These are phyloP conservation scores for Mycena galopus DNA, from an alignment of 768 basidiomycete species.

Conservation along the genomic window DNA sequence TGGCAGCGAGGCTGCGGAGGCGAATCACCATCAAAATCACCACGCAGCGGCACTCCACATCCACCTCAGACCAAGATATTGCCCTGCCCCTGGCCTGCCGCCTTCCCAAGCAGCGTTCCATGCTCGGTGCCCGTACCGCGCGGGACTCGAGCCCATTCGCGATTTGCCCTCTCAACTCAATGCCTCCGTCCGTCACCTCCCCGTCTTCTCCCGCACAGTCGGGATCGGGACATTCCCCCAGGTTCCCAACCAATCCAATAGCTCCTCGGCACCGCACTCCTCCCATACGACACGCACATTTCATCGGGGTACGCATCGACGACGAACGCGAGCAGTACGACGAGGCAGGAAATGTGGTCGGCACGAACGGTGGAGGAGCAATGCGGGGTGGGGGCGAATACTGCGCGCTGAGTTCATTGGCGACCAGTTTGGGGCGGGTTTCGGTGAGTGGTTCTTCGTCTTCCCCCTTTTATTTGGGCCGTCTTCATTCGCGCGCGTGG, in stretches of 20 bases:
- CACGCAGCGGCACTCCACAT: conserved; percentile 1
- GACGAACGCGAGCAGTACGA: background rate
- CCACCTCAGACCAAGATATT: background rate
- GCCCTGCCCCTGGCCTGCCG: conserved; percentile 1
- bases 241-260: too few species aligned
- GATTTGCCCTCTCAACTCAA: background rate
- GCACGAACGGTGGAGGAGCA: background rate
- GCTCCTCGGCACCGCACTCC: too few species aligned
- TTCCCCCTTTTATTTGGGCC: conserved; percentile 4
- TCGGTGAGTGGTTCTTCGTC: conserved; percentile 12
- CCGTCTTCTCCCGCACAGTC: background rate
- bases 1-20: conserved; percentile 1
- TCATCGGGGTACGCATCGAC: background rate
- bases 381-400: background rate
- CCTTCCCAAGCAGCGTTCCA: background rate
- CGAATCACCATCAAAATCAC: conserved; percentile 2
- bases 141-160: too few species aligned
- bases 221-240: background rate
- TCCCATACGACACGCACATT: too few species aligned
- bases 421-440: conserved; percentile 3
- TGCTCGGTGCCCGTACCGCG: background rate
- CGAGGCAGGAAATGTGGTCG: background rate
- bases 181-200: background rate
- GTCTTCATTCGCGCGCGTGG: conserved; percentile 8
- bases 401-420: conserved; percentile 4